Base-by-base conservation (phyloP, 2,329 filamentous ascomycete species). In the Cladosporium velox region DNA sequence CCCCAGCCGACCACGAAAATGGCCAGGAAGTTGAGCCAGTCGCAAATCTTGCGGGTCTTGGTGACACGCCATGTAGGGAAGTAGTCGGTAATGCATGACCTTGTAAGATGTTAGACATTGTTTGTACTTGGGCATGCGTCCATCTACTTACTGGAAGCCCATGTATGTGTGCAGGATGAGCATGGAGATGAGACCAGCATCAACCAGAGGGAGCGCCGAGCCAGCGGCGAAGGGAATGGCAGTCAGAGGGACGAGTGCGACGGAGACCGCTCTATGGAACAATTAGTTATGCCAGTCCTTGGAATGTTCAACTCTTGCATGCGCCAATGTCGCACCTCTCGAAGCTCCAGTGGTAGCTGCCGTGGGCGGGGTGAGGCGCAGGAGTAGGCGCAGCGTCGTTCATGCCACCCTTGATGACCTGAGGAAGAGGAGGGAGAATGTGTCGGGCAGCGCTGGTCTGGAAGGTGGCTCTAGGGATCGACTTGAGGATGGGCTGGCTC, bases 271-370 rank as follows among this genome's bases (percentile, higher is more conserved):
- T 52, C 64, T 66, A 32, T 26, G n/a, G 28, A 24, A 32, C 18
- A 49, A 41, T 65, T 51, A 65, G 57, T 28, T 58, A 62, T 51
- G 12, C 26, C 28, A 47, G 2, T 38, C 47, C 59, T 52, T 28
- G 24, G 14, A 38, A 2, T 8, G n/a, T 49, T 24, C 49, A 38
- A 24, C 41, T 65, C 63, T 59, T 65, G 41, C 35, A 28, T 65
- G 41, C 35, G 44, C 54, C 41, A 58, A 32, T 54, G 55, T 61
- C 59, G 65, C 65, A 87, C 86, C 88, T 84, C 85, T 99, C 95
- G 76, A 97, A 97, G 67, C 91, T 91, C 95, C 95, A 99, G 87
- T 99, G 95, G 85, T 98, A 99, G 80, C 91, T 96, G 74, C 95
- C 95, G 82, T 99, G 92, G 65, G 88, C 84, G 51, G 94, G 88